phyloP scores from a whole-genome alignment of 2,329 filamentous ascomycete species.

The Ambrosiella cleistominuta region DNA sequence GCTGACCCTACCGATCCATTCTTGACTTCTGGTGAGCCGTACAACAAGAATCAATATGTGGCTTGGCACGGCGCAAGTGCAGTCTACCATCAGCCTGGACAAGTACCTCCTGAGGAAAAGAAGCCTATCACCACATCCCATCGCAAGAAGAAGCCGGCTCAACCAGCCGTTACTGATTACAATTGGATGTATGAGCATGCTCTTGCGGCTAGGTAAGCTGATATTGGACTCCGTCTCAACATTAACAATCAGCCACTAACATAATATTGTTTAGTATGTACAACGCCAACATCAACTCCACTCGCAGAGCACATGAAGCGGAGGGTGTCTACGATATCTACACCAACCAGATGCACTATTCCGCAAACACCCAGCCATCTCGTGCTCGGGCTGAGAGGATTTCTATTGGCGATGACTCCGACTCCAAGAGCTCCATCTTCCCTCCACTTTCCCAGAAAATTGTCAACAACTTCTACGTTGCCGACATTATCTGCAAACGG shows the following conservation, averaged over 20 bases:
- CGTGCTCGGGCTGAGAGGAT: constrained; percentile 55
- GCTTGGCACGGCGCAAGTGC: constrained; percentile 95
- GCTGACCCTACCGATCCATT: constrained; percentile 70
- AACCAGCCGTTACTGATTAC: constrained; percentile 73
- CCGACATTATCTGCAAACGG: constrained; percentile 37
- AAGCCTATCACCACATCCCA: constrained; percentile 34
- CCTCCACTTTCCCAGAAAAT: constrained; percentile 31
- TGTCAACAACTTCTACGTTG: constrained; percentile 37
- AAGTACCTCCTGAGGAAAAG: constrained; percentile 43
- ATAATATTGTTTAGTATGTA: constrained; percentile 45
- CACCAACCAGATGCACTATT: constrained; percentile 82
- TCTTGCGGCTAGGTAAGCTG: constrained; percentile 60
- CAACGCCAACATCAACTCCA: constrained; percentile 55
- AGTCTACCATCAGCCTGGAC: constrained; percentile 78
- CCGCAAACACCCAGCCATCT: constrained; percentile 74
- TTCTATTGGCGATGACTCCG: constrained; percentile 21
- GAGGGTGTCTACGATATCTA: constrained; percentile 81
- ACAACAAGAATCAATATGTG: constrained; percentile 98
- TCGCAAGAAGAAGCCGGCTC: constrained; percentile 63
- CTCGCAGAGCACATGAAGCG: constrained; percentile 46
- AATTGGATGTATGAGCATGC: constrained; percentile 98
- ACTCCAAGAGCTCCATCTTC: constrained; percentile 23
- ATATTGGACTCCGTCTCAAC: neutral
- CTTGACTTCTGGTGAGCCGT: constrained; percentile 61
- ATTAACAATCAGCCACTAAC: constrained; percentile 10